Evolutionary conservation across 495 filamentous ascomycete species (phyloP).

Genomic region (Penicillium salamii): DNA sequence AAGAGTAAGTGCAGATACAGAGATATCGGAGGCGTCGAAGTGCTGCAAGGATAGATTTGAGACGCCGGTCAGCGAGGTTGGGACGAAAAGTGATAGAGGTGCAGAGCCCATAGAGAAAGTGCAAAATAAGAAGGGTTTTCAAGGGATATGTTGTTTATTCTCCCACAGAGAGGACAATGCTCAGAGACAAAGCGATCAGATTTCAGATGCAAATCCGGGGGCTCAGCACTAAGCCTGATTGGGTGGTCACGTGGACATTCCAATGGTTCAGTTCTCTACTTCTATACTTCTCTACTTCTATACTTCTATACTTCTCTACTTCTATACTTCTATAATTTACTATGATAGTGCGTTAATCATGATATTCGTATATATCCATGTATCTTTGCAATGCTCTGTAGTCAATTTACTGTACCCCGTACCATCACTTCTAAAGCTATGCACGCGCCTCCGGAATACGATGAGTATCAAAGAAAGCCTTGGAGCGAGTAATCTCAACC

Average conservation of each 20-base stretch:
- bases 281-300: background rate
- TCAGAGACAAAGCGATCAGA: slow-evolving; percentile 16
- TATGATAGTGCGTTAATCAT: background rate
- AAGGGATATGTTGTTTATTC: background rate
- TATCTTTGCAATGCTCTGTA: too few species aligned
- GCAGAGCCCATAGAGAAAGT: slow-evolving; percentile 43
- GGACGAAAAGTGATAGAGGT: slow-evolving; percentile 33
- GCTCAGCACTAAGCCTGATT: slow-evolving; percentile 17
- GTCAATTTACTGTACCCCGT: too few species aligned
- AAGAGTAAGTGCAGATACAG: slow-evolving; percentile 8
- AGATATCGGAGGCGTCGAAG: slow-evolving; percentile 9
- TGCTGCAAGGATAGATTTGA: slow-evolving; percentile 11
- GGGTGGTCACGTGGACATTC: slow-evolving; percentile 23
- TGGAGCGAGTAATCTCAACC: slow-evolving; percentile 53
- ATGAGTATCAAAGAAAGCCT: slow-evolving; percentile 43
- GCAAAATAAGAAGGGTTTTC: background rate
- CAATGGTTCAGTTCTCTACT: background rate
- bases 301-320: background rate
- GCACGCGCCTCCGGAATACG: slow-evolving; percentile 10
- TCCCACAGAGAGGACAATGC: slow-evolving; percentile 11
- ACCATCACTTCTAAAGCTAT: background rate
- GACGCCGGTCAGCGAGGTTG: slow-evolving; percentile 31
- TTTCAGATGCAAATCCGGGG: slow-evolving; percentile 30
- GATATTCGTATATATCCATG: background rate
- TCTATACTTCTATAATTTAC: too few species aligned